Percentiles rank a stretch among this genome's conserved stretches.
phyloP scores from a whole-genome alignment of 768 basidiomycete genomes.

The Mycena crocata region DNA sequence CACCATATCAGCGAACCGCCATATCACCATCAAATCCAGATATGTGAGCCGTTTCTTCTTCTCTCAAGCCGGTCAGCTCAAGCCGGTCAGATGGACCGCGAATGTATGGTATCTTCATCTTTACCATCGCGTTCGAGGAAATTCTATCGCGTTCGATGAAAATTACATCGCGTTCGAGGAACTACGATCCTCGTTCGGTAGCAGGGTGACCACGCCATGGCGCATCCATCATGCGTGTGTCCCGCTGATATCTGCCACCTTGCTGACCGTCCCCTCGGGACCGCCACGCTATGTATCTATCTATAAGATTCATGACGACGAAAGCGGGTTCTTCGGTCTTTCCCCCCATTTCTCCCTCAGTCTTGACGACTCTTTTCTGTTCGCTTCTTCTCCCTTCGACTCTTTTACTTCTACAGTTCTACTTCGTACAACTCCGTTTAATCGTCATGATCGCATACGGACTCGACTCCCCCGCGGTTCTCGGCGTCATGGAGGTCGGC shows the following conservation, averaged over 20 bases:
- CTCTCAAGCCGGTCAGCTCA: background rate
- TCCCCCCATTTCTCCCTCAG: conserved; percentile 6
- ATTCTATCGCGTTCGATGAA: too few relatives aligned
- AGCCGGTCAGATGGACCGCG: background rate
- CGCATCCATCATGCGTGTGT: too few relatives aligned
- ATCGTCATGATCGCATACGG: conserved; percentile 24
- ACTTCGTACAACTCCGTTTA: conserved; percentile 1
- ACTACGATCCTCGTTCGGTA: background rate
- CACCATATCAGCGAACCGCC: conserved; percentile 20
- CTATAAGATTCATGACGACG: background rate
- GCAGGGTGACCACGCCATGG: background rate
- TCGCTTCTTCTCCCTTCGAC: background rate
- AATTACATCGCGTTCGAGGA: background rate
- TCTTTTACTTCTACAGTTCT: background rate
- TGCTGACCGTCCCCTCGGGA: background rate
- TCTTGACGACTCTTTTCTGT: conserved; percentile 24
- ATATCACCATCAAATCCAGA: conserved; percentile 14
- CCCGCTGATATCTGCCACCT: conserved; percentile 7
- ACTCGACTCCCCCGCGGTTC: conserved; percentile 17
- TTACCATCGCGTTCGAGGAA: background rate
- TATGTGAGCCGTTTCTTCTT: too few relatives aligned
- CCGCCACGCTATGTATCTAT: background rate
- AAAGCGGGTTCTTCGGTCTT: background rate
- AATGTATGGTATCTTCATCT: conserved; percentile 6
- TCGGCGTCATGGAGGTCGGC: conserved; percentile 28